phyloP scores from a whole-genome alignment of 1,284 basidiomycete genomes.

The Cutaneotrichosporon arboriforme region DNA sequence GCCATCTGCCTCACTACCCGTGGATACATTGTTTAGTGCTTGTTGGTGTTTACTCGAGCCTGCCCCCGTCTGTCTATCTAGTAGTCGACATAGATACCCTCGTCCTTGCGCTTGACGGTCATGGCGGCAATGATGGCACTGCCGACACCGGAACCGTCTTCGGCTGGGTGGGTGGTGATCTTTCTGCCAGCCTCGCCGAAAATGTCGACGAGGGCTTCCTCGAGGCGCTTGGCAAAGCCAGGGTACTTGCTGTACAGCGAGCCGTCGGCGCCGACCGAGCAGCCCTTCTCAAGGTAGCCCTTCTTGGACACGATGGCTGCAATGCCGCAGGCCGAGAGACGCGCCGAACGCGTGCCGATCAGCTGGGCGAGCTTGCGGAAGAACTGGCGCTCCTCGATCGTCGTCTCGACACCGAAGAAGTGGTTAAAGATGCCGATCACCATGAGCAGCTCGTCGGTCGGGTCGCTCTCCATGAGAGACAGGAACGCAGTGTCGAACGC shows the following conservation, averaged over 20 bases:
- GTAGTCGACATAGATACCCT: constrained; percentile 35
- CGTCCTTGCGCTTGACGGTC: constrained; percentile 59
- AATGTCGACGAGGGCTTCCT: constrained; percentile 81
- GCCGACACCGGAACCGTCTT: constrained; percentile 93
- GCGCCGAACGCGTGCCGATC: constrained; percentile 81
- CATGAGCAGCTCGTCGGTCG: constrained; percentile 95
- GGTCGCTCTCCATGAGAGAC: constrained; percentile 94
- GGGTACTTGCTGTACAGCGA: constrained; percentile 96
- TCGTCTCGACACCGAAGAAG: constrained; percentile 91
- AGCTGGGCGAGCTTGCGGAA: constrained; percentile 86
- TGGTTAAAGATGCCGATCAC: constrained; percentile 93
- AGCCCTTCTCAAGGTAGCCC: constrained; percentile 73
- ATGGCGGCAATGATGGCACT: constrained; percentile 87
- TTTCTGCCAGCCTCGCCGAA: constrained; percentile 89
- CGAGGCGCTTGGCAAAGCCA: constrained; percentile 79
- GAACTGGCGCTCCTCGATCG: constrained; percentile 87
- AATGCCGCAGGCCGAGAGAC: constrained; percentile 86
- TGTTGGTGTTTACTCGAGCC: too few species aligned
- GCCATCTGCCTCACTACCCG: neutral
- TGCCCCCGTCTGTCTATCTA: constrained; percentile 12
- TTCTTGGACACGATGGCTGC: constrained; percentile 90
- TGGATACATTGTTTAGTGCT: neutral
- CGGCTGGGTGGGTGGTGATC: constrained; percentile 82
- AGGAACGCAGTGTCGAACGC: constrained; percentile 95
- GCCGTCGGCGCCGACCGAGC: constrained; percentile 84